Evolutionary conservation across 1,284 basidiomycete species (phyloP).

Genomic region (Tilletia setariae): DNA sequence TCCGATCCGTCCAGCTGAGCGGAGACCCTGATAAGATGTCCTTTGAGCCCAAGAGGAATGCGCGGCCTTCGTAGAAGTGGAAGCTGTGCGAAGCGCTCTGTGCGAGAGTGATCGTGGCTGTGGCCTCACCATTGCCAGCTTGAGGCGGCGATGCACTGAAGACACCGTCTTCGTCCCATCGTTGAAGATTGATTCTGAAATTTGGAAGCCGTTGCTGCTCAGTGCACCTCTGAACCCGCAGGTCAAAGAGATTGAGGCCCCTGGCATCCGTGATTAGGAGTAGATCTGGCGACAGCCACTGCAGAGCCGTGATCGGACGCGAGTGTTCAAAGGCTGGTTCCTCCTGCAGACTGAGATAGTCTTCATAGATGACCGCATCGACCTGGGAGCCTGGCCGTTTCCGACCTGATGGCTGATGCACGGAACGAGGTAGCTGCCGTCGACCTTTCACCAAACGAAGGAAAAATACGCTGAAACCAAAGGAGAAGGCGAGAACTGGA

Average conservation of each 20-base stretch:
- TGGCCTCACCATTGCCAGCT: slow-evolving; percentile 57
- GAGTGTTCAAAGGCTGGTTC: slow-evolving; percentile 52
- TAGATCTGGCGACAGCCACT: slow-evolving; percentile 57
- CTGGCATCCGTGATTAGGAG: slow-evolving; percentile 32
- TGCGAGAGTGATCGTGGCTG: not conserved
- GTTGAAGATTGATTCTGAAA: not conserved
- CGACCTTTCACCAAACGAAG: slow-evolving; percentile 32
- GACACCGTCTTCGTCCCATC: not conserved
- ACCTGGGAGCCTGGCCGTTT: too few relatives aligned
- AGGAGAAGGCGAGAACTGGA: slow-evolving; percentile 43
- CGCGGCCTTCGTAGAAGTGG: slow-evolving; percentile 78
- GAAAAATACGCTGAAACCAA: slow-evolving; percentile 35
- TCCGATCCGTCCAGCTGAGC: slow-evolving; percentile 90
- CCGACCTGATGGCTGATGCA: too few relatives aligned
- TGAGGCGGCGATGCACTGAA: slow-evolving; percentile 24
- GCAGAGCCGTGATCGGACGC: slow-evolving; percentile 54
- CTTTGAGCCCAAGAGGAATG: slow-evolving; percentile 68
- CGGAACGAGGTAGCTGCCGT: not conserved
- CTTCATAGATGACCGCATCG: slow-evolving; percentile 9
- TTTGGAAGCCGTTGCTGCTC: slow-evolving; percentile 29
- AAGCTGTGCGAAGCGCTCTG: slow-evolving; percentile 65
- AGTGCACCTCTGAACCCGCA: slow-evolving; percentile 33
- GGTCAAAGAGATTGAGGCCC: slow-evolving; percentile 36
- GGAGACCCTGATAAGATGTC: slow-evolving; percentile 79
- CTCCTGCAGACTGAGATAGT: slow-evolving; percentile 21